Conservation (phyloP, 345 rosid genomes). For the Eutrema japonicum region DNA sequence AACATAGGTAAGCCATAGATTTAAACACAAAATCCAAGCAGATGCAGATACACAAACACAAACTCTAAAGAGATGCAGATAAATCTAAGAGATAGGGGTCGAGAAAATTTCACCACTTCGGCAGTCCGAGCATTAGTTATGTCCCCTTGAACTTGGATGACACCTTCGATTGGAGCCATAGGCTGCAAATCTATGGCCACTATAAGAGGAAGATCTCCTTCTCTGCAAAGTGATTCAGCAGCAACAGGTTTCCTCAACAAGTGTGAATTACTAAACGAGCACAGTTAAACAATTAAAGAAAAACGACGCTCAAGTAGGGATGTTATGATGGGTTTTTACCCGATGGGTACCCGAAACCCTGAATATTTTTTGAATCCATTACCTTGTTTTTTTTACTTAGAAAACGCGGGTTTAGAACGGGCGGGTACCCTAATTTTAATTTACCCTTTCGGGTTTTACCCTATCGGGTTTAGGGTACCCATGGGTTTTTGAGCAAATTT, state of each 20-base stretch:
- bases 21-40: constrained; percentile 6
- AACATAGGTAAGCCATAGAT: not conserved
- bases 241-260: constrained; percentile 20
- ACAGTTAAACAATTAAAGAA: not conserved
- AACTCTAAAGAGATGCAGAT: not conserved
- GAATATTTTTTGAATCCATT: too few relatives aligned
- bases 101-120: constrained; percentile 64
- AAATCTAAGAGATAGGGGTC: not conserved
- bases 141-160: constrained; percentile 95
- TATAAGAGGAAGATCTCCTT: constrained; percentile 73
- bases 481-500: too few relatives aligned
- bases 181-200: constrained; percentile 97
- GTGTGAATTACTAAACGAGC: constrained; percentile 2
- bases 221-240: constrained; percentile 50
- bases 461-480: too few relatives aligned
- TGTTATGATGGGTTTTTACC: not conserved
- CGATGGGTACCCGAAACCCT: too few relatives aligned
- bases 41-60: too few relatives aligned
- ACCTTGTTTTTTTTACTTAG: too few relatives aligned
- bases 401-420: too few relatives aligned
- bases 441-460: too few relatives aligned
- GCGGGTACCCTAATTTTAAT: too few relatives aligned
- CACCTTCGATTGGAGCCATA: constrained; percentile 98
- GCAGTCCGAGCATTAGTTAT: constrained; percentile 95
- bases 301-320: too few relatives aligned